Conservation (phyloP, 805 yeast genomes). For the Starmerella geochares region DNA sequence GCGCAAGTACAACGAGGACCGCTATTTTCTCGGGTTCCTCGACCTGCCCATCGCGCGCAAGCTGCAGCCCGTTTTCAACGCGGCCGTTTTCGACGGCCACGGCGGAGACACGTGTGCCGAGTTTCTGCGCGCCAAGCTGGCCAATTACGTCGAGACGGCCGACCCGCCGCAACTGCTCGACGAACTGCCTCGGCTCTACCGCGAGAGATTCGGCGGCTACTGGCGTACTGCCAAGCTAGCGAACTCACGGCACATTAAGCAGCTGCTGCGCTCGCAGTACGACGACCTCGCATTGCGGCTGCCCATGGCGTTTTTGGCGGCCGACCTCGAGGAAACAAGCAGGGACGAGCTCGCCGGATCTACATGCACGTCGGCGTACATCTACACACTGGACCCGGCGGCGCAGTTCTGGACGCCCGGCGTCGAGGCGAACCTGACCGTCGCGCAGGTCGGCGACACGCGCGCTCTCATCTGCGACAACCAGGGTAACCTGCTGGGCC, state of each 20-base stretch:
- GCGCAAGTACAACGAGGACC: constrained; percentile 72
- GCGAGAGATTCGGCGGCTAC: constrained; percentile 59
- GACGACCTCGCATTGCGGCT: constrained; percentile 56
- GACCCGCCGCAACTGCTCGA: constrained; percentile 33
- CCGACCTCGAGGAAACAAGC: constrained; percentile 51
- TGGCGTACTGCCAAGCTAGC: constrained; percentile 48
- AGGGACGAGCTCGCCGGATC: constrained; percentile 41
- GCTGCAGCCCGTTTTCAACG: constrained; percentile 45
- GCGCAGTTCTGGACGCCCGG: constrained; percentile 49
- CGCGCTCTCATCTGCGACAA: constrained; percentile 76
- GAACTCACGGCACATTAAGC: constrained; percentile 35
- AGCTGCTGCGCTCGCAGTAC: constrained; percentile 25
- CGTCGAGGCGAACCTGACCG: constrained; percentile 54
- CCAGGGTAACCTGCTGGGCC: constrained; percentile 64
- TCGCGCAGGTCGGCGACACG: constrained; percentile 92
- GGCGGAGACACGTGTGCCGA: constrained; percentile 73
- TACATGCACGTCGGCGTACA: constrained; percentile 57
- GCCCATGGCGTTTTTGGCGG: constrained; percentile 51
- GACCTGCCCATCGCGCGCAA: constrained; percentile 28
- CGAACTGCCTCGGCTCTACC: constrained; percentile 46
- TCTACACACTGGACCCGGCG: constrained; percentile 40
- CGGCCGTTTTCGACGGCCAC: constrained; percentile 86
- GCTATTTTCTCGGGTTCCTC: constrained; percentile 56
- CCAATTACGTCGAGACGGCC: constrained; percentile 41
- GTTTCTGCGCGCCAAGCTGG: constrained; percentile 47